phyloP scores from a whole-genome alignment of 768 basidiomycete species.

The Rhizopogon roseolus region DNA sequence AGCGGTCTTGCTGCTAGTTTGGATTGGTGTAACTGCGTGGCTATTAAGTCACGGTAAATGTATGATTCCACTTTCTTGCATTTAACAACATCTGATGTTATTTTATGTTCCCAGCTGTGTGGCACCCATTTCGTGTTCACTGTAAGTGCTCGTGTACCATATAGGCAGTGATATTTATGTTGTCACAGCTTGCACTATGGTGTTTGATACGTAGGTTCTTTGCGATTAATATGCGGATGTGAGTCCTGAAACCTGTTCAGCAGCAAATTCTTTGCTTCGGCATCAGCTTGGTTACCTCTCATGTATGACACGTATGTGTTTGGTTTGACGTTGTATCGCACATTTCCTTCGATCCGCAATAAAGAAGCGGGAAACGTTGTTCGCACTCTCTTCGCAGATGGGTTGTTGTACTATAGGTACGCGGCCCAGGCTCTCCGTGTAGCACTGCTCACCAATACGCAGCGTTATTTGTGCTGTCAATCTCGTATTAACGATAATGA shows the following conservation, averaged over 20 bases:
- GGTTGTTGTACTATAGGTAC: slow-evolving; percentile 32
- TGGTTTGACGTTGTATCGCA: slow-evolving; percentile 27
- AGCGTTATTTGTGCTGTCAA: slow-evolving; percentile 37
- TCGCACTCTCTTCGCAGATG: slow-evolving; percentile 26
- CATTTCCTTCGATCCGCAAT: slow-evolving; percentile 15
- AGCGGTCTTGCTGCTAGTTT: slow-evolving; percentile 32
- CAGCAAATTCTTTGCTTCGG: slow-evolving; percentile 18
- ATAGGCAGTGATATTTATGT: slow-evolving; percentile 23
- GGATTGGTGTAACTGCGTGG: slow-evolving; percentile 48
- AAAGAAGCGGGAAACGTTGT: slow-evolving; percentile 14
- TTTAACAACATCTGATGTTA: not conserved
- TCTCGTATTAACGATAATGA: slow-evolving; percentile 34
- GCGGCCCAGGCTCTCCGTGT: not conserved
- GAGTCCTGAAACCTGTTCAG: slow-evolving; percentile 6
- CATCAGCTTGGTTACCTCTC: slow-evolving; percentile 38
- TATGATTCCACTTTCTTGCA: slow-evolving; percentile 23
- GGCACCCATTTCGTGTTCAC: not conserved
- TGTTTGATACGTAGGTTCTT: slow-evolving; percentile 25
- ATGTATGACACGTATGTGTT: slow-evolving; percentile 34
- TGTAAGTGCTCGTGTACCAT: slow-evolving; percentile 6
- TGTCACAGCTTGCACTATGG: slow-evolving; percentile 35
- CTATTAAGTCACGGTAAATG: slow-evolving; percentile 47
- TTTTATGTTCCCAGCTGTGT: slow-evolving; percentile 7
- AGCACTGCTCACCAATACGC: not conserved
- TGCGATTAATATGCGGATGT: not conserved